Conservation (phyloP, 495 filamentous ascomycete genomes). For the Aspergillus bridgeri region DNA sequence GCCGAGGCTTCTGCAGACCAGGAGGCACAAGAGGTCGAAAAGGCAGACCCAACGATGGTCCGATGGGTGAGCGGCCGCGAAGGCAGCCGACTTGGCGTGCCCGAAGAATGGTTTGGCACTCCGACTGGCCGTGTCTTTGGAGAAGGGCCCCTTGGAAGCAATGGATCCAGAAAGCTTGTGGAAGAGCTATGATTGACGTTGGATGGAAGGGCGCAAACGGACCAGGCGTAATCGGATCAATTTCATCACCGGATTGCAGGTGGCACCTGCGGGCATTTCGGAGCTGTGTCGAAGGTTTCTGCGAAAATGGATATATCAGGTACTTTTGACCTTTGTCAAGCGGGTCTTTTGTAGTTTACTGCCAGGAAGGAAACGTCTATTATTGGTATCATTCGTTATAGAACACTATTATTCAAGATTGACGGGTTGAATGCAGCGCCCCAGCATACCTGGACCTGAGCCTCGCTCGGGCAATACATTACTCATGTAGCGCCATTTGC, state of each 20-base stretch:
- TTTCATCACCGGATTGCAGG: constrained; percentile 1
- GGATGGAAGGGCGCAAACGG: constrained; percentile 13
- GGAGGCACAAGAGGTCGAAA: constrained; percentile 51
- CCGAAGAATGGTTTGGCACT: constrained; percentile 73
- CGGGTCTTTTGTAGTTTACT: too few species aligned
- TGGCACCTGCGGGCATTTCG: neutral
- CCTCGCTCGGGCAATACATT: neutral
- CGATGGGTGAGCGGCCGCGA: constrained; percentile 73
- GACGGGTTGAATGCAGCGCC: neutral
- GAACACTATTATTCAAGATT: neutral
- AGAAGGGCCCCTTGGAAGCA: constrained; percentile 1
- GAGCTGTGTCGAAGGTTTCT: neutral
- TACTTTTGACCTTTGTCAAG: neutral
- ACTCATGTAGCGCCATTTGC: neutral
- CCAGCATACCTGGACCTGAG: neutral
- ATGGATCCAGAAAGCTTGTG: constrained; percentile 38
- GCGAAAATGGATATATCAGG: neutral
- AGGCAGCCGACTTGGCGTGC: constrained; percentile 68
- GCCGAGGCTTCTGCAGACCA: constrained; percentile 52
- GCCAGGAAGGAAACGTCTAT: neutral
- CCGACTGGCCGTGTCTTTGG: constrained; percentile 65
- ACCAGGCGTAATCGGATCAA: constrained; percentile 27
- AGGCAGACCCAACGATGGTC: constrained; percentile 65
- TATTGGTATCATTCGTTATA: neutral
- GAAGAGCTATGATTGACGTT: constrained; percentile 37